Evolutionary conservation across 345 rosid species (phyloP).

Genomic region (Tarenaya hassleriana): DNA sequence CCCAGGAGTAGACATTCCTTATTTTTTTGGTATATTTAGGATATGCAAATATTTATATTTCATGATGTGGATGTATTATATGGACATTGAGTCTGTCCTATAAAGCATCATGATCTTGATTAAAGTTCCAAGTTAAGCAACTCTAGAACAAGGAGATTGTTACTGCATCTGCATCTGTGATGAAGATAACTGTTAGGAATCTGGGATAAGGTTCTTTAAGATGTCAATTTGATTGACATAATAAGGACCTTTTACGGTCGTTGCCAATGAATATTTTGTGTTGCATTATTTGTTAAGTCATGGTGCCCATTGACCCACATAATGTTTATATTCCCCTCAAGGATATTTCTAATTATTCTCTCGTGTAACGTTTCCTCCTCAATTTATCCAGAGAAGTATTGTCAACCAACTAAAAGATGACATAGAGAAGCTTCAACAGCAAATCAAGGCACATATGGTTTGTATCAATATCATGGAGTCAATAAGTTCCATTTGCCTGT

Average conservation of each 20-base stretch:
- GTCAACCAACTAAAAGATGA: slow-evolving; percentile 91
- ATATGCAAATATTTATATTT: slow-evolving; percentile 7
- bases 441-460: slow-evolving; percentile 77
- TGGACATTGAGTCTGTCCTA: slow-evolving; percentile 8
- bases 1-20: slow-evolving; percentile 5
- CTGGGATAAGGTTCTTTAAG: slow-evolving; percentile 11
- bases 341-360: slow-evolving; percentile 13
- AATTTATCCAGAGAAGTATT: slow-evolving; percentile 61
- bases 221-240: slow-evolving; percentile 7
- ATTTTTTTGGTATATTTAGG: slow-evolving; percentile 18
- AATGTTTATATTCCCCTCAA: neutral
- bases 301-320: neutral
- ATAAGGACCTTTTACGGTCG: slow-evolving; percentile 1
- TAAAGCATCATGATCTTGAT: slow-evolving; percentile 7
- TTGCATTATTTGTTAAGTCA: slow-evolving; percentile 1
- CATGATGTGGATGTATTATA: slow-evolving; percentile 12
- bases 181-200: slow-evolving; percentile 3
- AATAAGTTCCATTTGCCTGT: slow-evolving; percentile 12
- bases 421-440: slow-evolving; percentile 73
- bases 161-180: slow-evolving; percentile 19
- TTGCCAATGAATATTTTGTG: slow-evolving; percentile 4
- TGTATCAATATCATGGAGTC: slow-evolving; percentile 20
- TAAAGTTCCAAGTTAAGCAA: neutral
- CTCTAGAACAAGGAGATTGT: slow-evolving; percentile 2
- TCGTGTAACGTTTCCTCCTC: neutral